These are phyloP conservation scores for Alloteropsis semialata DNA, from an alignment of 176 grass and related monocot species.

Conservation along the genomic window DNA sequence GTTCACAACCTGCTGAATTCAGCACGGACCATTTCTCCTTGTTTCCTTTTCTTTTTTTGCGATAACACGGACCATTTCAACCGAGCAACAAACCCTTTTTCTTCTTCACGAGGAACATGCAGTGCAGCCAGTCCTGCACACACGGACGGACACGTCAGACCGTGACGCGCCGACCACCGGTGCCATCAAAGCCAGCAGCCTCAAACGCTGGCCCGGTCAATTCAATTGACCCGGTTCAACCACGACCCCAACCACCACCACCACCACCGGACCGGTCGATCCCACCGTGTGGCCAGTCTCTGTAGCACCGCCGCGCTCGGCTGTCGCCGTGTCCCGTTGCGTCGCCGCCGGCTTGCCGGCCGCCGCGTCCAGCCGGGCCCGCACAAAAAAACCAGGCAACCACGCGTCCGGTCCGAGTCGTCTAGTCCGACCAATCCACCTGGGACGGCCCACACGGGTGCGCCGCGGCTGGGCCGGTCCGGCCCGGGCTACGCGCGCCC, in stretches of 20 bases:
- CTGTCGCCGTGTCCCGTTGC: too few species aligned
- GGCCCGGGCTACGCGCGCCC: background rate
- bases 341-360: background rate
- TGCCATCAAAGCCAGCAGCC: background rate
- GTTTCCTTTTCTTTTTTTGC: too few species aligned
- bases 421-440: background rate
- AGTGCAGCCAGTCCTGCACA: too few species aligned
- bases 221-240: constrained; percentile 1
- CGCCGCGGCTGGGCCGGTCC: background rate
- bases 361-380: background rate
- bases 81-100: background rate
- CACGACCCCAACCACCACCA: background rate
- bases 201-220: background rate
- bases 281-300: background rate
- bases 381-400: background rate
- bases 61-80: too few species aligned
- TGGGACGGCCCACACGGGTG: constrained; percentile 1
- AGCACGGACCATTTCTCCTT: background rate
- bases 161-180: background rate
- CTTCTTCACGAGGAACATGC: background rate
- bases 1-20: background rate
- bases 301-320: background rate
- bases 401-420: background rate
- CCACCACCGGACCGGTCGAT: background rate
- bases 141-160: background rate